Evolutionary conservation across 2,329 filamentous ascomycete species (phyloP).

Genomic region (Botrytis paeoniae): DNA sequence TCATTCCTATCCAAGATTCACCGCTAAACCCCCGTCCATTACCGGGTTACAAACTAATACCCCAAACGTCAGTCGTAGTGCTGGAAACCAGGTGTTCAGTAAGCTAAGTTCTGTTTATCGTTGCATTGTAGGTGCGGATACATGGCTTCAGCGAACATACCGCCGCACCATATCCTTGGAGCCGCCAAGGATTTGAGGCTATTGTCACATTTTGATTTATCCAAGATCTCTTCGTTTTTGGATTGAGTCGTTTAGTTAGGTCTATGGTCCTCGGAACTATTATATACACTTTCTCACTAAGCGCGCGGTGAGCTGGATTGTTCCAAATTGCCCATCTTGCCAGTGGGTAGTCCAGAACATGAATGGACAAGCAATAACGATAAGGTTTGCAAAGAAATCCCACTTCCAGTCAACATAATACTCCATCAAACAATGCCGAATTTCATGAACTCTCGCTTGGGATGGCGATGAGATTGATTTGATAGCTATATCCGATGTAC

Average conservation of each 20-base stretch:
- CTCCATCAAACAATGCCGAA: not conserved
- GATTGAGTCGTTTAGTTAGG: not conserved
- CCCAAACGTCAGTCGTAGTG: rapidly evolving
- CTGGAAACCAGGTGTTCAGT: not conserved
- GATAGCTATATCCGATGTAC: not conserved
- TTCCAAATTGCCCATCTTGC: not conserved
- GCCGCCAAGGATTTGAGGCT: not conserved
- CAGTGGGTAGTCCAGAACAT: too few relatives aligned
- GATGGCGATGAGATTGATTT: not conserved
- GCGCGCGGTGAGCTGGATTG: too few relatives aligned
- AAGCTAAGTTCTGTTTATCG: rapidly evolving
- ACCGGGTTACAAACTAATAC: rapidly evolving
- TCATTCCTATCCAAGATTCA: not conserved
- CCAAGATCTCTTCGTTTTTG: rapidly evolving
- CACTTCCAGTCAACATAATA: not conserved
- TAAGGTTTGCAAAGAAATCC: not conserved
- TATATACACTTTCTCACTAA: not conserved
- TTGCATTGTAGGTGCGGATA: not conserved
- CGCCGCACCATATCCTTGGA: not conserved
- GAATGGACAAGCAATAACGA: not conserved
- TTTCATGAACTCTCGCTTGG: not conserved
- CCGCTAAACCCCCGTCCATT: rapidly evolving
- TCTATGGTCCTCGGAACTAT: not conserved
- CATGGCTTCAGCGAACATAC: not conserved
- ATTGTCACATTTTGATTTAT: not conserved